These are phyloP conservation scores for Microcera coccophila DNA, from an alignment of 2,329 filamentous ascomycete species.

Conservation along the genomic window DNA sequence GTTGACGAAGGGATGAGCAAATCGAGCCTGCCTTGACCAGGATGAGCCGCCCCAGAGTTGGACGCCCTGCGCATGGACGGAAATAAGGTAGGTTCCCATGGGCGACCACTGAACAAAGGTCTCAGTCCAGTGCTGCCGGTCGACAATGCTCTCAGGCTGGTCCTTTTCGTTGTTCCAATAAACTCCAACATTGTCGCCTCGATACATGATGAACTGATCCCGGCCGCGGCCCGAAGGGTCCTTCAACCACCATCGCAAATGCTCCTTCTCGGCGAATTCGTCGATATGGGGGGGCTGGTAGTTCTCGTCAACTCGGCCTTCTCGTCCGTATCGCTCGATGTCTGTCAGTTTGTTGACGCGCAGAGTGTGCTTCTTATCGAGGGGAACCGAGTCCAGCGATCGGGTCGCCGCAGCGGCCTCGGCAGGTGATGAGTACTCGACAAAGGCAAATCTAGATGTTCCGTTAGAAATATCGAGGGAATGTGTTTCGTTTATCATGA, in stretches of 20 bases:
- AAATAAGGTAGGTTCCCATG: slow-evolving; percentile 87
- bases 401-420: slow-evolving; percentile 89
- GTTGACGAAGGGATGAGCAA: slow-evolving; percentile 93
- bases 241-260: slow-evolving; percentile 87
- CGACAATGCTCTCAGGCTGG: slow-evolving; percentile 79
- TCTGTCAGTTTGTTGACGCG: slow-evolving; percentile 98
- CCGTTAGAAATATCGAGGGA: neutral
- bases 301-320: slow-evolving; percentile 88
- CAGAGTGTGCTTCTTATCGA: slow-evolving; percentile 96
- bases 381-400: slow-evolving; percentile 76
- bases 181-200: slow-evolving; percentile 85
- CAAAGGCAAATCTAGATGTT: slow-evolving; percentile 77
- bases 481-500: slow-evolving; percentile 12
- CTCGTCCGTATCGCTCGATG: slow-evolving; percentile 91
- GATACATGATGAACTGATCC: slow-evolving; percentile 94
- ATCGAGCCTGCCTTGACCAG: slow-evolving; percentile 88
- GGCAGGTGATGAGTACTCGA: slow-evolving; percentile 87
- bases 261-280: slow-evolving; percentile 86
- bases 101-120: slow-evolving; percentile 98
- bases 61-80: slow-evolving; percentile 92
- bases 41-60: slow-evolving; percentile 92
- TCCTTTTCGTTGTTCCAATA: slow-evolving; percentile 99
- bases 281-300: slow-evolving; percentile 80
- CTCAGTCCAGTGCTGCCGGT: slow-evolving; percentile 95
- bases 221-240: slow-evolving; percentile 75